A percentile compares a stretch with the other conserved stretches of the same genome.
phyloP scores from a whole-genome alignment of 2,329 filamentous ascomycete genomes.

The Trichoderma sp. region DNA sequence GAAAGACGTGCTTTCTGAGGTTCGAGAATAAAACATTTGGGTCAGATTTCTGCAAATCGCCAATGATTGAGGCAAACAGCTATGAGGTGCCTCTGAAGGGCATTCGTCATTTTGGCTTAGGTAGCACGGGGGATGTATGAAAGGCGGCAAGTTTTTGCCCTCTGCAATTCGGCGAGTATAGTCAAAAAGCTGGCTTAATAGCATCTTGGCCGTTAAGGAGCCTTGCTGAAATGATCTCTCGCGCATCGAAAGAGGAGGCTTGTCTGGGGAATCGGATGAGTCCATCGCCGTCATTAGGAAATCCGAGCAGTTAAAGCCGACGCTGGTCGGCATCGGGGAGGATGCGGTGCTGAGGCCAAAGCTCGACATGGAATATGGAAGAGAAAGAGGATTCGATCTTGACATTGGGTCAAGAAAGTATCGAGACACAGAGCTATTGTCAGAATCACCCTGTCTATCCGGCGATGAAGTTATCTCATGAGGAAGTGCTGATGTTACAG shows the following conservation, averaged over 20 bases:
- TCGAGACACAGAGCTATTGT: neutral
- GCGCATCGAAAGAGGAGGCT: constrained; percentile 1
- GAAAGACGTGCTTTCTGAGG: neutral
- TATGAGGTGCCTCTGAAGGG: neutral
- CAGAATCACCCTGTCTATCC: neutral
- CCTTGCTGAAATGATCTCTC: constrained; percentile 10
- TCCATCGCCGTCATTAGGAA: neutral
- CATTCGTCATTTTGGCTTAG: constrained; percentile 1
- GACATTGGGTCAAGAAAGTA: neutral
- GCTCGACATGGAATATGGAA: neutral
- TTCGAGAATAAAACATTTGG: constrained; percentile 11
- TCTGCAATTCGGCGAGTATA: constrained; percentile 14
- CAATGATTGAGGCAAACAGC: neutral
- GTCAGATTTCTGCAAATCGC: neutral
- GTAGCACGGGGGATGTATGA: constrained; percentile 18
- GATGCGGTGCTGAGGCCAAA: neutral
- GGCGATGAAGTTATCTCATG: neutral
- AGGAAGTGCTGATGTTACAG: neutral
- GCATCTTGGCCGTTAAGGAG: constrained; percentile 11
- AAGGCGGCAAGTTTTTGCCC: constrained; percentile 7
- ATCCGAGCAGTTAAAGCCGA: neutral
- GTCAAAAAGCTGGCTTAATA: constrained; percentile 14
- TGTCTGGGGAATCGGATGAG: neutral
- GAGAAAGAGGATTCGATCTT: neutral
- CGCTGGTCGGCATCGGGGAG: neutral